phyloP scores from a whole-genome alignment of 139 green algal species.

The Volvox africanus region DNA sequence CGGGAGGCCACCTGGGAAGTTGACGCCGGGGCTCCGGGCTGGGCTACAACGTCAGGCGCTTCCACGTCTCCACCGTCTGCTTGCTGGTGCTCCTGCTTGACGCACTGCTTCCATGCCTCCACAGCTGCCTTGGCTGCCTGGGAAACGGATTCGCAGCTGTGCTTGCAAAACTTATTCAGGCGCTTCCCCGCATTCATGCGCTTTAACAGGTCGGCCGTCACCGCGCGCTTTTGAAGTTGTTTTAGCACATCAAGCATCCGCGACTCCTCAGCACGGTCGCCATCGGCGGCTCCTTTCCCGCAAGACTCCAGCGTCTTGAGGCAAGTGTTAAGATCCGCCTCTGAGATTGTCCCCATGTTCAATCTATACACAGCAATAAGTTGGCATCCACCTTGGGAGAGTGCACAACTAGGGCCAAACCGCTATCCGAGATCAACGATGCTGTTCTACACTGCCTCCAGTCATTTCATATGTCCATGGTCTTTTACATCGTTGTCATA shows the following conservation, averaged over 20 bases:
- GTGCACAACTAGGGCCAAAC: too few relatives aligned
- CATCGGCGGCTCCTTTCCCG: slow-evolving; percentile 30
- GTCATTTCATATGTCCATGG: too few relatives aligned
- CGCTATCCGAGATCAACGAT: too few relatives aligned
- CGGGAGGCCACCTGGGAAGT: neutral
- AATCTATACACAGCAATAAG: too few relatives aligned
- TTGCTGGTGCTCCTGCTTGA: slow-evolving; percentile 58
- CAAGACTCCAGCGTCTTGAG: slow-evolving; percentile 32
- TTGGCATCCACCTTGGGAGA: too few relatives aligned
- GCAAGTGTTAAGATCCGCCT: slow-evolving; percentile 31
- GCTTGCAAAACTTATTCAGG: slow-evolving; percentile 84
- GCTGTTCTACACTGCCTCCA: too few relatives aligned
- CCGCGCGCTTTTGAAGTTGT: slow-evolving; percentile 57
- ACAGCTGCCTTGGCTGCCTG: slow-evolving; percentile 71
- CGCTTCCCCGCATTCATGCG: slow-evolving; percentile 85
- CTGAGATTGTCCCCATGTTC: slow-evolving; percentile 5
- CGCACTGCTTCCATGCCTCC: slow-evolving; percentile 81
- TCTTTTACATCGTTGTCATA: too few relatives aligned
- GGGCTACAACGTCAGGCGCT: neutral
- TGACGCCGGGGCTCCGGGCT: neutral
- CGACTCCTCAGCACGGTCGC: slow-evolving; percentile 68
- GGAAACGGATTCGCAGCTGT: slow-evolving; percentile 59
- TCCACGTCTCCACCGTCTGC: neutral
- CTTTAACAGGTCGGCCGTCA: slow-evolving; percentile 77
- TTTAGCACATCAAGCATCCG: slow-evolving; percentile 78